Base-by-base conservation (phyloP, 192 early-diverging fungal species). In the Funneliformis geosporum region DNA sequence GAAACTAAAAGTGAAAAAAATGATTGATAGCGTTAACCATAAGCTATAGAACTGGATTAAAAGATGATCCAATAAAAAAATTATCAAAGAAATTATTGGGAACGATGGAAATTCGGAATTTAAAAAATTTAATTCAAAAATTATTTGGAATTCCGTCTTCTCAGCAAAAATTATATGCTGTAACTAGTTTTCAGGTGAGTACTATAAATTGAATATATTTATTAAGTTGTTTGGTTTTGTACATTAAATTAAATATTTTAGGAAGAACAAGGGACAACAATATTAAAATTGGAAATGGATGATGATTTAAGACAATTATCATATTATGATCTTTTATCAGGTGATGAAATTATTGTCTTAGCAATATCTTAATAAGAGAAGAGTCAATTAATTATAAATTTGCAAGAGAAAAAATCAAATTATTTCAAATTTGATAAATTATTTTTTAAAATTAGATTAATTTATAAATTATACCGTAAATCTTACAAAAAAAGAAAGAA, bases 271-370 rank as follows among this genome's bases (percentile, higher is more conserved):
- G 60, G 14, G 8, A 40, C 21, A 10, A 40, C 28, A 40, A 8
- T 61, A 28, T 61, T 79, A 5, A 65, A 59, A 43, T 72, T 86
- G 1, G 73, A 80, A 2, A 76, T 89, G 43, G 73, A 73, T 62
- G 88, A 89, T 80, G 84, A 86, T 69, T 67, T 89, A 16, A 79
- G 86, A n/a, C 83, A 87, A 69, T 66, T 89, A 9, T 87, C 85
- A 21, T 87, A 84, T 70, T 89, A 88, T 72, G 83, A 87, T 70
- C 62, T 89, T 28, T 59, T 46, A 39, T 83, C 83, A 61, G 86
- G 82, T 4, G 83, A 85, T 40, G 86, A 87, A 60, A 84, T 89
- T 50, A 79, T 84, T 59, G 62, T 89, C 39, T 11, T 86, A 25
- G 44, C 75, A 71, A 80, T 62, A 11, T 12, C 55, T 59, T 59